Base-by-base conservation (phyloP, 2,329 filamentous ascomycete species). In the Biscogniauxia mediterranea region DNA sequence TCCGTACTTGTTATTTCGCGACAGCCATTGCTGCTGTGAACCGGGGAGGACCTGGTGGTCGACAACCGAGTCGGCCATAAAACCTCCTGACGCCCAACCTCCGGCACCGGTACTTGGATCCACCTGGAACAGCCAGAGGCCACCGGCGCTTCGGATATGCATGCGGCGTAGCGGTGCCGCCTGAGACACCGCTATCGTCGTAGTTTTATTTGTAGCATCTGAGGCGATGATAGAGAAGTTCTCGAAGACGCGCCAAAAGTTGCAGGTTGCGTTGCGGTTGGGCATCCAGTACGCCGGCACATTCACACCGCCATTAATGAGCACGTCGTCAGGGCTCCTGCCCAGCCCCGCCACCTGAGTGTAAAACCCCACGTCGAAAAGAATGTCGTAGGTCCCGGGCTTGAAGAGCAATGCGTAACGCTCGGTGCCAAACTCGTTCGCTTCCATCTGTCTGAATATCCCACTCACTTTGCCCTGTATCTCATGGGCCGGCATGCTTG, bases 211-310 rank as follows among this genome's bases (percentile, higher is more conserved):
- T 17, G 72, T 74, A 7, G 67, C 71, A 3, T 62, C 61, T 8
- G 71, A 73, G 4, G 73, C 73, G 32, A 71, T 70, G 50, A 74
- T 66, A 19, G 72, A 69, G 50, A 74, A 69, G 55, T 74, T 74
- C 66, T 74, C 73, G 19, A 70, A 72, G 3, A 71, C 65, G 17
- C 73, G 66, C 73, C 73, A 74, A 59, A 74, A 74, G 54, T 74
- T 74, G 59, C 73, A 74, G 4, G 73, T 74, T 17, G 73, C 73
- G 51, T 74, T 74, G n/a, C 70, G 69, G 55, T 70, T 69, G 13
- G 73, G 71, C 73, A 74, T 73, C 73, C 73, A 74, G 61, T 74
- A 72, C 6, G 73, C 73, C 8, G 72, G 72, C 11, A 74, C 73
- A 50, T 74, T 74, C 26, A 64, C 71, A 11, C 73, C 73, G n/a